phyloP scores from a whole-genome alignment of 2,329 filamentous ascomycete species.

The Aspergillus sp. region DNA sequence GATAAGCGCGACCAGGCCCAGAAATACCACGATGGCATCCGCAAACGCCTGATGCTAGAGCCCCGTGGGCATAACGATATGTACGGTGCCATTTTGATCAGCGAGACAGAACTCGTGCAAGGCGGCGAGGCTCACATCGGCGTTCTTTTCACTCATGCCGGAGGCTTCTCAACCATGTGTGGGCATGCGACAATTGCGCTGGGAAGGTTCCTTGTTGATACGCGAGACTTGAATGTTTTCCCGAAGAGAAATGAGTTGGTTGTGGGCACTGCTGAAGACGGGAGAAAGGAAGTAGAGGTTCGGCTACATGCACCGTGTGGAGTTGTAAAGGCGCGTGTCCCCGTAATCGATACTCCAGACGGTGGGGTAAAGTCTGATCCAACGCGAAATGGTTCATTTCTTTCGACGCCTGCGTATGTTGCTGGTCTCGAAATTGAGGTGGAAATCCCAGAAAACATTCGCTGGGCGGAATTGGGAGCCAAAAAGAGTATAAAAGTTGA shows the following conservation, averaged over 20 bases:
- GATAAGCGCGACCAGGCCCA: conserved; percentile 47
- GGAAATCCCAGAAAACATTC: conserved; percentile 30
- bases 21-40: conserved; percentile 46
- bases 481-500: conserved; percentile 35
- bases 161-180: conserved; percentile 57
- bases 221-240: conserved; percentile 46
- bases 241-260: conserved; percentile 39
- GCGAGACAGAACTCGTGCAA: conserved; percentile 47
- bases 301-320: conserved; percentile 54
- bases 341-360: conserved; percentile 32
- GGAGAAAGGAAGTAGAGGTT: conserved; percentile 32
- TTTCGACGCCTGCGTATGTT: conserved; percentile 50
- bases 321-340: conserved; percentile 47
- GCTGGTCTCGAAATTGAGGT: conserved; percentile 39
- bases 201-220: conserved; percentile 50
- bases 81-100: conserved; percentile 55
- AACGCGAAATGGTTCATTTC: conserved; percentile 44
- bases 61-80: conserved; percentile 57
- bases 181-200: conserved; percentile 58
- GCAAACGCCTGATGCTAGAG: conserved; percentile 50
- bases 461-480: conserved; percentile 46
- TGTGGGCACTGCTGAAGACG: conserved; percentile 26
- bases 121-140: conserved; percentile 52
- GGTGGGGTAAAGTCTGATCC: conserved; percentile 40
- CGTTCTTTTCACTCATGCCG: conserved; percentile 54